phyloP scores from a whole-genome alignment of 1,284 basidiomycete species.

The Trichosporon sp. region DNA sequence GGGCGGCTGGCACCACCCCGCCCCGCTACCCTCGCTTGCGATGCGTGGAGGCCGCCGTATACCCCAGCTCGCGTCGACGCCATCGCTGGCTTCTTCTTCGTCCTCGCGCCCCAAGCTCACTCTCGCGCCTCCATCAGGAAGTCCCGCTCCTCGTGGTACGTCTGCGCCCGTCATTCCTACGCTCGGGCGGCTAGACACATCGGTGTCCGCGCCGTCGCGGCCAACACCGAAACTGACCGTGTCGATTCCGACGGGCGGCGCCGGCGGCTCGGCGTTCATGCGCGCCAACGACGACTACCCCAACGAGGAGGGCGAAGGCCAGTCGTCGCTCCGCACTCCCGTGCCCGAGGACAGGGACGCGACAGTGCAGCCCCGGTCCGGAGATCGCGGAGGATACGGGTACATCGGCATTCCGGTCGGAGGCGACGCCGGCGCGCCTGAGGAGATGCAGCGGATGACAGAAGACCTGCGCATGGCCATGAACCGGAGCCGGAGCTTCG shows the following conservation, averaged over 20 bases:
- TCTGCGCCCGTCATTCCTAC: constrained; percentile 6
- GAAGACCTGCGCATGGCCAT: constrained; percentile 38
- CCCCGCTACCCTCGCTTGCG: constrained; percentile 14
- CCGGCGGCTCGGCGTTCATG: constrained; percentile 13
- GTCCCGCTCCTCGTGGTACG: constrained; percentile 11
- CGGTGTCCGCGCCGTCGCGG: neutral
- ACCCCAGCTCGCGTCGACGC: constrained; percentile 12
- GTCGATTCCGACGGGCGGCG: constrained; percentile 31
- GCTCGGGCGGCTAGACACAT: constrained; percentile 1
- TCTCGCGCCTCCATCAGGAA: constrained; percentile 25
- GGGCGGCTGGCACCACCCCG: constrained; percentile 42
- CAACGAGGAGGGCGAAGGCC: constrained; percentile 23
- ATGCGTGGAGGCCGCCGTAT: constrained; percentile 5
- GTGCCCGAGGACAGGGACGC: constrained; percentile 37
- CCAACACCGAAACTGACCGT: constrained; percentile 31
- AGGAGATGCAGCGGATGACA: constrained; percentile 38
- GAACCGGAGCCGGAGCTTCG: constrained; percentile 22
- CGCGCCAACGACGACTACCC: constrained; percentile 14
- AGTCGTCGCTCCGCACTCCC: constrained; percentile 17
- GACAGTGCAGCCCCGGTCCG: constrained; percentile 31
- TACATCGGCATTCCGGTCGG: neutral
- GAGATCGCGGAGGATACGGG: constrained; percentile 9
- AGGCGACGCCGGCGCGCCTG: constrained; percentile 13
- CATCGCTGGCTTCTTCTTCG: constrained; percentile 20
- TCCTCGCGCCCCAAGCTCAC: constrained; percentile 36